Base-by-base conservation (phyloP, 2,329 filamentous ascomycete genomes). In the Alternaria novae-zelandiae region DNA sequence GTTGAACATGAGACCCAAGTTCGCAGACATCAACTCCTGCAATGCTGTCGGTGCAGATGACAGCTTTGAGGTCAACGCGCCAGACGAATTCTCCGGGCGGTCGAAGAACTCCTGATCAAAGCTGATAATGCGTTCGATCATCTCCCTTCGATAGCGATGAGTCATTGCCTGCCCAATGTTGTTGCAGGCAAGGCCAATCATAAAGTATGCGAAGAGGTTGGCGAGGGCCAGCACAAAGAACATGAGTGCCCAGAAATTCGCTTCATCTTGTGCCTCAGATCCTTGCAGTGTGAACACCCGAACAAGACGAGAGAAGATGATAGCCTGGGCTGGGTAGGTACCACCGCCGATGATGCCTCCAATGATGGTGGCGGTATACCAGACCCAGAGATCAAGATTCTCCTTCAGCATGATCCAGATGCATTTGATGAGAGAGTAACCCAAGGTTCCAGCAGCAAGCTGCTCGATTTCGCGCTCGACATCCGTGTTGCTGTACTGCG, bases 81-180 rank as follows among this genome's bases (percentile, higher is more conserved):
- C 95, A 6, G 93, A 90, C 15, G 91, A 93, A 78, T 97, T 96
- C 79, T 96, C 91, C 63, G 96, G 92, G 43, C 84, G 86, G 78
- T 97, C 94, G 70, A 97, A 97, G 79, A 93, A 97, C 26, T 88
- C 84, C 46, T 97, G 93, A 65, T 97, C 94, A 79, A 97, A 94
- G 65, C 94, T 91, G 51, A 97, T 87, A 9, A 66, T 54, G 9
- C 58, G 54, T 13, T 61, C 55, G 41, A 66, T 58, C 21, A 66
- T 68, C n/a, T 65, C 55, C 17, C 56, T 54, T 17, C 65, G 55
- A 8, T 59, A 32, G 5, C 57, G 53, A 26, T 67, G 65, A 11
- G 61, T 46, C 15, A 67, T 28, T 25, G 58, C 30, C 51, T 67
- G 62, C 9, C 55, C 62, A 49, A 94, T 93, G 0, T 97, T 86